These are phyloP conservation scores for Trapa bicornis DNA, from an alignment of 345 rosid species.

Conservation along the genomic window DNA sequence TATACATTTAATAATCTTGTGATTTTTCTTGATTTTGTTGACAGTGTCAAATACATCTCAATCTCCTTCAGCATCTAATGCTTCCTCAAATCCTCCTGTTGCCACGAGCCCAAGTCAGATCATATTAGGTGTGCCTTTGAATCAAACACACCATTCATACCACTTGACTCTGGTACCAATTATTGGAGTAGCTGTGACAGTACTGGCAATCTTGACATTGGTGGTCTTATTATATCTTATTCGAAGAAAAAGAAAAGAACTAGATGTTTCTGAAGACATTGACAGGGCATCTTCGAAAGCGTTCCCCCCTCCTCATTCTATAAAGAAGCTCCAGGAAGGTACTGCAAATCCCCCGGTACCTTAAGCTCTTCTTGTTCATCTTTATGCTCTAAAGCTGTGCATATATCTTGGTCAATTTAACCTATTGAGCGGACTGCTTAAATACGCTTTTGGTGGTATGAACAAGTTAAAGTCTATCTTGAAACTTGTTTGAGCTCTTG, in stretches of 20 bases:
- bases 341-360: slow-evolving; percentile 15
- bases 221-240: slow-evolving; percentile 58
- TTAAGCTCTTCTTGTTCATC: not conserved
- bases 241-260: slow-evolving; percentile 49
- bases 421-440: not conserved
- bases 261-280: slow-evolving; percentile 34
- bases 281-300: slow-evolving; percentile 37
- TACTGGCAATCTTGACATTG: slow-evolving; percentile 44
- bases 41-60: slow-evolving; percentile 34
- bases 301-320: slow-evolving; percentile 28
- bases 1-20: slow-evolving; percentile 1
- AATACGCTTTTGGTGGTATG: not conserved
- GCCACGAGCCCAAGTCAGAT: slow-evolving; percentile 66
- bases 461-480: not conserved
- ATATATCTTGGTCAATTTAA: not conserved
- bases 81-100: slow-evolving; percentile 43
- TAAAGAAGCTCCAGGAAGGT: slow-evolving; percentile 66
- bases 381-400: not conserved
- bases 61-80: slow-evolving; percentile 32
- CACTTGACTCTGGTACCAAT: slow-evolving; percentile 52
- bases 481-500: not conserved
- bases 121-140: slow-evolving; percentile 24
- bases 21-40: slow-evolving; percentile 5
- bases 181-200: slow-evolving; percentile 63
- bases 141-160: slow-evolving; percentile 35